Base-by-base conservation (phyloP, 139 green algal species). In the Klebsormidium nitens region DNA sequence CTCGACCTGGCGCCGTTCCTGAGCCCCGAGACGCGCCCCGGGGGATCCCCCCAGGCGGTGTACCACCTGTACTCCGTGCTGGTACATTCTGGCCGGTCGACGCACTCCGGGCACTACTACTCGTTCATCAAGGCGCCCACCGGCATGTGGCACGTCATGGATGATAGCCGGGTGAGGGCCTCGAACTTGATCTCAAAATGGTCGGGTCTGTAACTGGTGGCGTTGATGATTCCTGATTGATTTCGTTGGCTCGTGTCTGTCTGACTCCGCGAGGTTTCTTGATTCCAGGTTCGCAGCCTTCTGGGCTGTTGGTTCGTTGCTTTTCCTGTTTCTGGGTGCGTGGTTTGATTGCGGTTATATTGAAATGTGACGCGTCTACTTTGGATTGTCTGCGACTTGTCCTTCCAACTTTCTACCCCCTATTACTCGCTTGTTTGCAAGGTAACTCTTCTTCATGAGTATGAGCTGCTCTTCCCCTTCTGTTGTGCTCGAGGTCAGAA, bases 31-130 rank as follows among this genome's bases (percentile, higher is more conserved):
- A n/a, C 19, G 5, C 3, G 31, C 23, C 35, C 19, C 5, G 36
- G 35, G 19, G 34, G 31, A 47, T 70, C 48, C 40, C 28, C 28
- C 26, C 36, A 74, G 8, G 35, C 8, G 32, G 48, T 83, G 60
- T 96, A 96, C 67, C 75, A 90, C 50, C 83, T 97, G 69, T 95
- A 90, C 64, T 88, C 62, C 1, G 90, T 97, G 50, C 81, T 97
- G n/a, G 91, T 97, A 36, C 91, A 97, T 71, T 69, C 81, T 2
- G 91, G 91, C 0, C 79, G 91, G 81, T 85, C 62, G 14, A 72
- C 92, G 68, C 87, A 95, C 78, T 87, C 75, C 32, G 91, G 91
- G 3, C 91, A 97, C 81, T 97, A 97, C 75, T 88, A 86, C 71
- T 87, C 77, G 67, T 97, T 88, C 64, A 87, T 95, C 26, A 86